Base-by-base conservation (phyloP, 176 grass and related monocot genomes). In the Bromus sterilis region DNA sequence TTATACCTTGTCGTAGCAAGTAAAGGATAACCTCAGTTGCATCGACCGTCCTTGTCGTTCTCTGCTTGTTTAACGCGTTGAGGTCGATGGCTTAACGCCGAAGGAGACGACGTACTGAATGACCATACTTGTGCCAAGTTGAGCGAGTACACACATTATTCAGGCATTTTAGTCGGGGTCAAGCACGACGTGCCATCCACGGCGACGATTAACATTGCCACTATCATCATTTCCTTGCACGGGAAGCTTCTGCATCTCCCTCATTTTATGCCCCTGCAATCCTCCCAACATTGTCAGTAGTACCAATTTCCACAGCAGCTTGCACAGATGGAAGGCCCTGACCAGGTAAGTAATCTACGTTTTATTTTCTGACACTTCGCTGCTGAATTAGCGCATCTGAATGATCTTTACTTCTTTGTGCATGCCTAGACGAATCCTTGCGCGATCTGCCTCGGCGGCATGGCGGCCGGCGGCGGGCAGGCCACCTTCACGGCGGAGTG, bases 401-500 rank as follows among this genome's bases (percentile, higher is more conserved):
- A 37, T 24, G 0, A 1, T 75, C 11, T 10, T 3, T 2, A n/a
- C n/a, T 7, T 1, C 1, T 42, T 30, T 42, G 23, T 23, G 43
- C 9, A 7, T 34, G 26, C 66, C 6, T 53, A 67, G 39, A 37
- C 33, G 33, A 90, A 90, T 43, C 86, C 85, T 0, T 94, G 91
- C 56, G 88, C 88, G 26, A 94, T 94, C 34, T 94, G 91, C 74
- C 88, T 90, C 26, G 72, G 51, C 10, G 32, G 7, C 73, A 90
- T 90, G 82, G 49, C 20, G 82, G 34, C 79, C 20, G 73, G 60
- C 53, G 74, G 61, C 12, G 71, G 77, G 20, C 71, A 88, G 39
- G 91, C 91, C 56, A 83, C 90, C 78, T 94, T 94, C 78, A 91
- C 74, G n/a, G 88, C 88, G 1, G 85, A 91, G 82, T 94, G 91